These are phyloP conservation scores for Lichina pygmaea DNA, from an alignment of 495 filamentous ascomycete species.

Conservation along the genomic window DNA sequence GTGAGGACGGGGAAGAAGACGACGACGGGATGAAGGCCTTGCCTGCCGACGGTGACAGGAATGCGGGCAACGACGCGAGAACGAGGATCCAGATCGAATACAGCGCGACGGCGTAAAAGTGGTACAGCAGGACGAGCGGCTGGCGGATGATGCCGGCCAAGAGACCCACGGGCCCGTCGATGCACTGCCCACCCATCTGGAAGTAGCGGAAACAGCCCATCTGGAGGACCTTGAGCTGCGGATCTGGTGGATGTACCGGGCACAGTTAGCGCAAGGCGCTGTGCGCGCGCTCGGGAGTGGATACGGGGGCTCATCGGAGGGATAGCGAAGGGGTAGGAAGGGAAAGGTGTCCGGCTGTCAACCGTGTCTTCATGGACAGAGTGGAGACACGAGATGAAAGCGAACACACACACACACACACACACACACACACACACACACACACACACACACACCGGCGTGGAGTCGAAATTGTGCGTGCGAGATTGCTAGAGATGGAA, in stretches of 20 bases:
- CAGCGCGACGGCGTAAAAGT: constrained; percentile 87
- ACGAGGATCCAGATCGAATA: constrained; percentile 63
- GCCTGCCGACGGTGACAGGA: constrained; percentile 26
- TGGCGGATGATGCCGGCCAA: constrained; percentile 60
- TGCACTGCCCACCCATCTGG: constrained; percentile 38
- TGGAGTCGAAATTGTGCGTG: background rate
- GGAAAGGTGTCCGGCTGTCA: too few relatives aligned
- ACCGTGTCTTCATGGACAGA: too few relatives aligned
- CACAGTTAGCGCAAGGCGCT: too few relatives aligned
- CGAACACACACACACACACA: background rate
- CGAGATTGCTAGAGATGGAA: background rate
- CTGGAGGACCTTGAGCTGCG: constrained; percentile 53
- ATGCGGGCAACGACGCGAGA: constrained; percentile 19
- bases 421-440: too few relatives aligned
- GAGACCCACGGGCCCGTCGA: constrained; percentile 54
- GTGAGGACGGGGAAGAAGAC: too few relatives aligned
- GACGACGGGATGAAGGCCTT: background rate
- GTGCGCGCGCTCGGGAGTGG: background rate
- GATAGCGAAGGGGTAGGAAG: background rate
- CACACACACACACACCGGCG: background rate
- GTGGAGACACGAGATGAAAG: too few relatives aligned
- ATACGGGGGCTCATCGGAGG: background rate
- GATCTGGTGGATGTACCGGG: constrained; percentile 16
- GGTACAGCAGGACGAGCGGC: constrained; percentile 56
- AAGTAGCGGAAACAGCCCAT: constrained; percentile 88